Evolutionary conservation across 1,139 yeast genomes (phyloP), one percentile per base, ranked within the genome.

Genomic region (Komagataea norvegica): DNA sequence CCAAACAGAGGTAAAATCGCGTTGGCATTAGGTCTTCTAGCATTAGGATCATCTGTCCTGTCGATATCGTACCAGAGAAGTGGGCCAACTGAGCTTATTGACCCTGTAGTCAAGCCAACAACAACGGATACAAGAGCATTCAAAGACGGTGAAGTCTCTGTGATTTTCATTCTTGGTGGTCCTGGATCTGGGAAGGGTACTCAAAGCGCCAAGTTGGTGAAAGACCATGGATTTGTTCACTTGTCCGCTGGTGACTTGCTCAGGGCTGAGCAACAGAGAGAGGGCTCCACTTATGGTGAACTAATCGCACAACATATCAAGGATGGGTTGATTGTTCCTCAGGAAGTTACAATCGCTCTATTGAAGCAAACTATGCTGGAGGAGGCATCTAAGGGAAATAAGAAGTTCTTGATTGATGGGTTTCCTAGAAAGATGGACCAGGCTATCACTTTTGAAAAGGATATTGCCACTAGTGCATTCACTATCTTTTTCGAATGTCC

Each of bases 381-480:
- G 25, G 67, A 72, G 36, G 57, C 63, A 40, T 54, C 59, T 13
- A 56, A 67, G 25, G 95, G 94, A 1, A 56, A 60, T 25, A 63
- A 57, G 38, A 71, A 71, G 41, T 91, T 89, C 60, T 67, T 91
- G 54, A 77, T 91, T 40, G 98, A 91, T 60, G 98, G 98, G 2
- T 91, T 91, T 74, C 98, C 98, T 28, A 75, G 98, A 59, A 87
- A 89, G 61, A 89, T 91, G 96, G 98, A 91, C 64, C 98, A 91
- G 66, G 97, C 97, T 0, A 46, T 84, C 34, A 84, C 91, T 24
- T 91, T 91, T 60, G 98, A 91, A 64, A 76, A 83, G 39, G 71
- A 78, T 45, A 78, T 91, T 34, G 89, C 86, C 33, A 76, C 72
- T 39, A 77, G 91, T 36, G 70, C 84, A 31, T 78, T 88, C 63